phyloP scores from a whole-genome alignment of 164 flowering plant genomes.

The Pachysandra terminalis region DNA sequence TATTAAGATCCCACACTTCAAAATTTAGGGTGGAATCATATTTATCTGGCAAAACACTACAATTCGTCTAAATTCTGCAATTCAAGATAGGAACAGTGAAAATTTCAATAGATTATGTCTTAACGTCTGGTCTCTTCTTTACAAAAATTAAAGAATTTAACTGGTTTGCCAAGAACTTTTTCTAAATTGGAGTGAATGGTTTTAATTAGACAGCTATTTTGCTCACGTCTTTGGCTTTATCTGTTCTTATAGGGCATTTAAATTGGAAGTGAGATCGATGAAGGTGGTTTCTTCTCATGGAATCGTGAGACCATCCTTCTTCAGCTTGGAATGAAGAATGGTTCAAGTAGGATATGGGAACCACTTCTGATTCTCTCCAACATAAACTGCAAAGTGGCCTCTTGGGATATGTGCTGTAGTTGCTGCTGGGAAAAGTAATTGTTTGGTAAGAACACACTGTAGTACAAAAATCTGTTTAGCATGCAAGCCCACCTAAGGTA shows the following conservation, averaged over 20 bases:
- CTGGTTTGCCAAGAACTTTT: too few species aligned
- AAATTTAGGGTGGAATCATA: too few species aligned
- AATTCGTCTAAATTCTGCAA: too few species aligned
- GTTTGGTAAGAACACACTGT: not conserved
- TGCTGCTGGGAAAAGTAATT: not conserved
- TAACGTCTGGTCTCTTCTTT: too few species aligned
- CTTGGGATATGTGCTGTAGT: slow-evolving; percentile 23
- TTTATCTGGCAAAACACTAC: too few species aligned
- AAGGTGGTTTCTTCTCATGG: slow-evolving; percentile 47
- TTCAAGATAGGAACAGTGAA: too few species aligned
- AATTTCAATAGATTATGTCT: too few species aligned
- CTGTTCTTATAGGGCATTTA: slow-evolving; percentile 5
- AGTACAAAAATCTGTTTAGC: slow-evolving; percentile 2
- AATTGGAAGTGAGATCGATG: slow-evolving; percentile 23
- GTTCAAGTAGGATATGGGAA: slow-evolving; percentile 39
- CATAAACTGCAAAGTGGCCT: slow-evolving; percentile 41
- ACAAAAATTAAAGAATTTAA: too few species aligned
- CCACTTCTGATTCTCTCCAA: slow-evolving; percentile 30
- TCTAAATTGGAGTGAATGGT: too few species aligned
- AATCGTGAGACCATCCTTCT: slow-evolving; percentile 54
- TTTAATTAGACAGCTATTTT: not conserved
- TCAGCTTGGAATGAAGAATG: slow-evolving; percentile 36
- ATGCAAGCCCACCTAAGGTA: slow-evolving; percentile 9
- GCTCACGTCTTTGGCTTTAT: not conserved
- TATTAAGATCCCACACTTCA: too few species aligned